Conservation (phyloP, 2,329 filamentous ascomycete genomes). For the Ophiostoma perfectum region DNA sequence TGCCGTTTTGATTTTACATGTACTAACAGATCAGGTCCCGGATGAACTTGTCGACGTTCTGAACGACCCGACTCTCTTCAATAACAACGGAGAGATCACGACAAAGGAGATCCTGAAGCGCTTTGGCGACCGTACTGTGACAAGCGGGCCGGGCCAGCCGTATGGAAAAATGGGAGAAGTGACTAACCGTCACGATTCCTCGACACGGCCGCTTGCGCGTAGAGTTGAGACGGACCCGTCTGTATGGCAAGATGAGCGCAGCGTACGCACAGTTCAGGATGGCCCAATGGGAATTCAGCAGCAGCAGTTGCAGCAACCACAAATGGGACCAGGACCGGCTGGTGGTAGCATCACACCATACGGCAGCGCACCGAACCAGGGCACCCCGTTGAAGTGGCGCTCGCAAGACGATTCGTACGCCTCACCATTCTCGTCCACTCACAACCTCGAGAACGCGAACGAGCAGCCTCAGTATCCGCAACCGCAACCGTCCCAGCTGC, state of each 20-base stretch:
- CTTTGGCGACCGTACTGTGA: constrained; percentile 66
- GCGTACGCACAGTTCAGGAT: constrained; percentile 71
- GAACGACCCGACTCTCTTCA: constrained; percentile 76
- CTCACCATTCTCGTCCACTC: constrained; percentile 38
- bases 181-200: constrained; percentile 54
- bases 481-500: constrained; percentile 23
- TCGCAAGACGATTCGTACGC: constrained; percentile 37
- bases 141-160: constrained; percentile 49
- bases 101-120: constrained; percentile 95
- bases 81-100: constrained; percentile 77
- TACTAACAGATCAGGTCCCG: constrained; percentile 62
- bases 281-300: constrained; percentile 24
- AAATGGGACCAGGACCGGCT: constrained; percentile 30
- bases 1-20: too few species aligned
- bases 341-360: constrained; percentile 23
- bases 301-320: not conserved
- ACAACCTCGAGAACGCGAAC: constrained; percentile 43
- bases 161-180: constrained; percentile 55
- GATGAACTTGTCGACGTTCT: constrained; percentile 84
- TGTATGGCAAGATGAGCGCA: constrained; percentile 76
- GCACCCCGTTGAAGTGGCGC: constrained; percentile 48
- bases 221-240: constrained; percentile 84
- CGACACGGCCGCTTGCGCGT: constrained; percentile 49
- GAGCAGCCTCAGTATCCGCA: constrained; percentile 38
- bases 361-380: constrained; percentile 36